Percentiles rank a stretch among this genome's conserved stretches.
These are phyloP conservation scores for Pulveroboletus ravenelii DNA, from an alignment of 768 basidiomycete genomes.

Conservation along the genomic window DNA sequence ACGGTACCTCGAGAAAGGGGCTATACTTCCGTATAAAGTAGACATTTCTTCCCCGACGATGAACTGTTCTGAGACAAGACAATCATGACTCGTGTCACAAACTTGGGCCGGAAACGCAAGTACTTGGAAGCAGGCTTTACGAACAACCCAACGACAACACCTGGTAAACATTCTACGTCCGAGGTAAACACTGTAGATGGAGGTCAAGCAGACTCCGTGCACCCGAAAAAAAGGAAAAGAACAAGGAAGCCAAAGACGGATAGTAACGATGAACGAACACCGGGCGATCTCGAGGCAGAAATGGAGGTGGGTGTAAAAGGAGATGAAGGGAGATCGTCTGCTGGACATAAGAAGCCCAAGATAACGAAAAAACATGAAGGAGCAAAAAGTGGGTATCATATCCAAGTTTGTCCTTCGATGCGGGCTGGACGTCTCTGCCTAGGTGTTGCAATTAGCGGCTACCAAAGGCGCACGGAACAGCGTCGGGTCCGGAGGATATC, in stretches of 20 bases:
- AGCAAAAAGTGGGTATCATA: conserved; percentile 18
- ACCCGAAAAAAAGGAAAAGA: conserved; percentile 57
- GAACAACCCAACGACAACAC: conserved; percentile 5
- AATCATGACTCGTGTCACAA: conserved; percentile 69
- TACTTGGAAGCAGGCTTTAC: conserved; percentile 61
- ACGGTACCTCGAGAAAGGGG: not conserved
- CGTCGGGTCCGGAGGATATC: conserved; percentile 62
- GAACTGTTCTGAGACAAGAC: not conserved
- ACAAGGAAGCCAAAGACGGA: conserved; percentile 38
- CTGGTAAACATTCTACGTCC: not conserved
- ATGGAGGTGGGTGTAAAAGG: conserved; percentile 16
- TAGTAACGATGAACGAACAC: conserved; percentile 3
- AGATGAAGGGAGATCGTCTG: conserved; percentile 11
- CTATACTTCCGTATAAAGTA: not conserved
- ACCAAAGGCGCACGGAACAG: conserved; percentile 43
- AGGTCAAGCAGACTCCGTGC: conserved; percentile 16
- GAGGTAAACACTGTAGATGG: not conserved
- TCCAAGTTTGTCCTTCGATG: not conserved
- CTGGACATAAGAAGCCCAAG: conserved; percentile 17
- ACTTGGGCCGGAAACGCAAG: conserved; percentile 68
- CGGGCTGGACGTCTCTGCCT: conserved; percentile 22
- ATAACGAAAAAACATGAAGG: conserved; percentile 27
- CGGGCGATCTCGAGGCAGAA: conserved; percentile 12
- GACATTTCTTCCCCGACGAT: too few relatives aligned
- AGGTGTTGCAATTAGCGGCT: conserved; percentile 20